A percentile compares a stretch with the other conserved stretches of the same genome.
Evolutionary conservation across 2,329 filamentous ascomycete species (phyloP).

Genomic region (Colletotrichum sp.): DNA sequence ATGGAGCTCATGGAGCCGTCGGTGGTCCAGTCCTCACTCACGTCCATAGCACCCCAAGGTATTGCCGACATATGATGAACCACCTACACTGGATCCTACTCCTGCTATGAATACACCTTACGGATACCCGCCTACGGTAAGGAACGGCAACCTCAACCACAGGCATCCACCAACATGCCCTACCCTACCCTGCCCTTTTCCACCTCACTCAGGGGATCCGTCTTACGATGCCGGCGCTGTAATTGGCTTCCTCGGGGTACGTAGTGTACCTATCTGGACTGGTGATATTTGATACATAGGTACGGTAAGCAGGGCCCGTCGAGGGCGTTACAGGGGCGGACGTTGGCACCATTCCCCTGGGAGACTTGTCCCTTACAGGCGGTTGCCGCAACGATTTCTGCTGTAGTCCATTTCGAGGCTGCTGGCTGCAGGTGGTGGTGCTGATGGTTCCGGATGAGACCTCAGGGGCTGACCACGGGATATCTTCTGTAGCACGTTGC

Average conservation of each 20-base stretch:
- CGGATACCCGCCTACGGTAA: background rate
- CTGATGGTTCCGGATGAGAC: conserved; percentile 6
- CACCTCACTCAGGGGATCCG: background rate
- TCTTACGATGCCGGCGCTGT: background rate
- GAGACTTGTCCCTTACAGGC: conserved; percentile 5
- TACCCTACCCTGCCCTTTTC: background rate
- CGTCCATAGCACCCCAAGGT: background rate
- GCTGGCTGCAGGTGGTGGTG: background rate
- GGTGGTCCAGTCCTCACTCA: background rate
- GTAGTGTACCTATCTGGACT: background rate
- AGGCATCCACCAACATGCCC: background rate
- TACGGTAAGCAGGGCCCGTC: background rate
- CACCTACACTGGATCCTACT: background rate
- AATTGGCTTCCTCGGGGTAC: background rate
- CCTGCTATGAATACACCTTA: background rate
- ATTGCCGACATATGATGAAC: conserved; percentile 16
- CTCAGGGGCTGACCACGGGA: background rate
- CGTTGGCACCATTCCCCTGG: conserved; percentile 1
- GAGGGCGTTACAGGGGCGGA: conserved; percentile 6
- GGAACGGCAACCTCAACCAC: background rate
- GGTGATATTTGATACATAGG: background rate
- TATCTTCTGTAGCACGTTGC: background rate
- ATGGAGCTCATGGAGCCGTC: background rate
- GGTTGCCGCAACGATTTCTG: conserved; percentile 16
- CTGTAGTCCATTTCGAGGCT: background rate